Conservation (phyloP, 768 basidiomycete species). For the Suillus subluteus region DNA sequence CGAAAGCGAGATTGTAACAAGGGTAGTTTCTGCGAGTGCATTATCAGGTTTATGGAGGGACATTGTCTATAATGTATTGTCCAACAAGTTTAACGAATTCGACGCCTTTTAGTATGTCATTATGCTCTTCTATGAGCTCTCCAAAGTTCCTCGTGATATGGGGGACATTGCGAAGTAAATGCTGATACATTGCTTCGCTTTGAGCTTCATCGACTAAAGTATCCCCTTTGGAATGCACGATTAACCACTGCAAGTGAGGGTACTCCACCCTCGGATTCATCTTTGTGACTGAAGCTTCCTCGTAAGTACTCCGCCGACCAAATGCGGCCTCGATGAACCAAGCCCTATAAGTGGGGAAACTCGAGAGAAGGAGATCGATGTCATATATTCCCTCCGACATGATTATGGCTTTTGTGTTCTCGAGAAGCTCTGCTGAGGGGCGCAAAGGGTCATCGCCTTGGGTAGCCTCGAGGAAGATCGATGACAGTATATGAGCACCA, state of each 20-base stretch:
- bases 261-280: conserved; percentile 41
- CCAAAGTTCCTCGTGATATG: conserved; percentile 39
- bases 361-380: conserved; percentile 61
- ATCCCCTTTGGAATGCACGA: conserved; percentile 78
- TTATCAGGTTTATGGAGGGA: neutral
- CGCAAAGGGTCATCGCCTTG: conserved; percentile 39
- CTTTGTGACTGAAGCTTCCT: conserved; percentile 46
- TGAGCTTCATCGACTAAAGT: conserved; percentile 66
- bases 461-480: conserved; percentile 62
- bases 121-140: conserved; percentile 54
- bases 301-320: conserved; percentile 52
- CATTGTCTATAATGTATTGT: conserved; percentile 38
- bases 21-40: neutral
- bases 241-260: conserved; percentile 58
- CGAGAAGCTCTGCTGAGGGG: conserved; percentile 47
- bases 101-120: conserved; percentile 48
- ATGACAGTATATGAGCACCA: conserved; percentile 77
- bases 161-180: conserved; percentile 41
- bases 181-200: conserved; percentile 59
- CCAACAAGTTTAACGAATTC: conserved; percentile 50
- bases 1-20: neutral
- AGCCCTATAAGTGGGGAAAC: conserved; percentile 66
- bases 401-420: conserved; percentile 55
- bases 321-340: conserved; percentile 76
- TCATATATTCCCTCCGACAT: conserved; percentile 83